Conservation (phyloP, 2,329 filamentous ascomycete species). For the Curvularia lunata region DNA sequence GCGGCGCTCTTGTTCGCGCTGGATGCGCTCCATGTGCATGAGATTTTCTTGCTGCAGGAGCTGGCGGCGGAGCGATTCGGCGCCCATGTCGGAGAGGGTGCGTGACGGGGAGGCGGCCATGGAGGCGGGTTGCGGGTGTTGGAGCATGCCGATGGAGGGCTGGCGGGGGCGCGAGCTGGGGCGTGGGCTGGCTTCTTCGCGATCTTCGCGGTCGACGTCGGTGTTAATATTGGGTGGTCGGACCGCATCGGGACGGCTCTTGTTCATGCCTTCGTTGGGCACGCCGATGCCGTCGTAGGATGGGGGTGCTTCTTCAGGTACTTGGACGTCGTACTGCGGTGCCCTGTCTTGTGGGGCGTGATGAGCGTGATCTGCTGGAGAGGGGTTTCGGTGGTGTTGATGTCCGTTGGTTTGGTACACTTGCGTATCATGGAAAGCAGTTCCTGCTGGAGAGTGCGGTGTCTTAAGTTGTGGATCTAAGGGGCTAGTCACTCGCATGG, state of each 20-base stretch:
- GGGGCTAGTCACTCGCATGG: slow-evolving; percentile 27
- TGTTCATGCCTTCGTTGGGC: slow-evolving; percentile 41
- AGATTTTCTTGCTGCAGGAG: slow-evolving; percentile 44
- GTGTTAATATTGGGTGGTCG: slow-evolving; percentile 43
- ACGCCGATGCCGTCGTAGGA: slow-evolving; percentile 43
- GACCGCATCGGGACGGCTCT: slow-evolving; percentile 34
- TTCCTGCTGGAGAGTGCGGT: slow-evolving; percentile 32
- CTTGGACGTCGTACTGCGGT: slow-evolving; percentile 29
- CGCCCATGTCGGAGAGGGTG: slow-evolving; percentile 46
- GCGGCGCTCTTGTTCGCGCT: slow-evolving; percentile 37
- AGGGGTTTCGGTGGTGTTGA: slow-evolving; percentile 20
- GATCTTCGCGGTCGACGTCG: slow-evolving; percentile 10
- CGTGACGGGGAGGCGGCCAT: slow-evolving; percentile 49
- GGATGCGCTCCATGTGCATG: slow-evolving; percentile 41
- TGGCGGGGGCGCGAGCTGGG: slow-evolving; percentile 38
- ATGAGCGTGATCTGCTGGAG: slow-evolving; percentile 16
- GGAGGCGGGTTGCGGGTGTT: slow-evolving; percentile 48
- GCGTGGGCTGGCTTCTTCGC: slow-evolving; percentile 19
- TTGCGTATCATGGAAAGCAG: slow-evolving; percentile 14
- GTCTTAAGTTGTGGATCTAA: slow-evolving; percentile 36
- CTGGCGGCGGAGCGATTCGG: slow-evolving; percentile 44
- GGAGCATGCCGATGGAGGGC: slow-evolving; percentile 42
- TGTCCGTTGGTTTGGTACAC: slow-evolving; percentile 18
- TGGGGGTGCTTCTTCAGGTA: slow-evolving; percentile 43
- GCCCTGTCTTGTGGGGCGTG: slow-evolving; percentile 10